A percentile compares a stretch with the other conserved stretches of the same genome.
Conservation (phyloP, 2,329 filamentous ascomycete species). For the Apiospora arundinis region DNA sequence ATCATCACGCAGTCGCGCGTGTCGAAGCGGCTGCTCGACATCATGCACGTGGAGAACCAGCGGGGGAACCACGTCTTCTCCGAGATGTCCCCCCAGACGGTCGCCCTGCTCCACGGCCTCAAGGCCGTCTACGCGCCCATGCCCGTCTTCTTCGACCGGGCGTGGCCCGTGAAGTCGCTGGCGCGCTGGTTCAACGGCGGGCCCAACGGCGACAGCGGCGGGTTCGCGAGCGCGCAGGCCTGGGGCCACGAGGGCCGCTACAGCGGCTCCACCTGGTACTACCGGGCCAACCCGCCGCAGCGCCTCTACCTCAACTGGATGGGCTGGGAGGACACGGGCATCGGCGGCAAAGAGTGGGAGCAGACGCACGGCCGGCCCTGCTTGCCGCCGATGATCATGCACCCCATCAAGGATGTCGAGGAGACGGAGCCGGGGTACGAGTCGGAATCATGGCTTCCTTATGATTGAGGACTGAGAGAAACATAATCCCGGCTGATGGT, state of each 20-base stretch:
- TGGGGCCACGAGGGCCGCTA: slow-evolving; percentile 65
- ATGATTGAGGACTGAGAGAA: background rate
- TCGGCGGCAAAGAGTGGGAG: slow-evolving; percentile 65
- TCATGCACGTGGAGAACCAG: slow-evolving; percentile 80
- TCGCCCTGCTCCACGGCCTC: slow-evolving; percentile 76
- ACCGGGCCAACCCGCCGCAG: slow-evolving; percentile 61
- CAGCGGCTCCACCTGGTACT: slow-evolving; percentile 67
- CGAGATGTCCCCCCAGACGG: slow-evolving; percentile 79
- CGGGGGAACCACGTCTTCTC: slow-evolving; percentile 78
- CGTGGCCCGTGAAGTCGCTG: slow-evolving; percentile 65
- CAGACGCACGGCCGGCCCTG: slow-evolving; percentile 61
- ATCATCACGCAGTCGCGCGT: slow-evolving; percentile 79
- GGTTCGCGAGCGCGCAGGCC: slow-evolving; percentile 62
- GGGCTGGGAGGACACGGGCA: slow-evolving; percentile 61
- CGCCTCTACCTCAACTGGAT: slow-evolving; percentile 69
- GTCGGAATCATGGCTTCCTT: slow-evolving; percentile 45
- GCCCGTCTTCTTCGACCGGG: slow-evolving; percentile 79
- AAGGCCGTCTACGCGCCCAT: slow-evolving; percentile 82
- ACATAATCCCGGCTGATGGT: background rate
- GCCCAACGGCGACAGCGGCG: slow-evolving; percentile 59
- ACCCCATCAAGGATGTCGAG: slow-evolving; percentile 65
- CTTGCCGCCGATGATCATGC: slow-evolving; percentile 64
- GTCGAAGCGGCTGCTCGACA: slow-evolving; percentile 72
- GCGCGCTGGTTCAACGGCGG: slow-evolving; percentile 67
- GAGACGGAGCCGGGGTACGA: slow-evolving; percentile 53